Percentiles rank a stretch among this genome's conserved stretches.
These are phyloP conservation scores for Hericium erinaceus DNA, from an alignment of 768 basidiomycete species.

Conservation along the genomic window DNA sequence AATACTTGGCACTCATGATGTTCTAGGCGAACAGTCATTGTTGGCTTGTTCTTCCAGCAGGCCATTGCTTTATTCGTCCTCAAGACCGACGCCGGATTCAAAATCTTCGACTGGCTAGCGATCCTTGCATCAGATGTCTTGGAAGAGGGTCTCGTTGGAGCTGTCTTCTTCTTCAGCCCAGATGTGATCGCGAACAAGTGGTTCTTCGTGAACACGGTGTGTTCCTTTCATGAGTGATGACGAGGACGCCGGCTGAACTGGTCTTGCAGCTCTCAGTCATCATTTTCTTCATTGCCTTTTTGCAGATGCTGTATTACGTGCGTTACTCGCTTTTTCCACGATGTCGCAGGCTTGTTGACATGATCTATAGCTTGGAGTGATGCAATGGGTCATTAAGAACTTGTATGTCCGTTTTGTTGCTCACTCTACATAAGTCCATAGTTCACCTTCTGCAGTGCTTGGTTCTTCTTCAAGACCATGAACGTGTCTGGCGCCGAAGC, in stretches of 20 bases:
- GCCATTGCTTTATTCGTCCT: conserved; percentile 86
- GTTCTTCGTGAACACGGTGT: conserved; percentile 78
- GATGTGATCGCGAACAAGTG: conserved; percentile 58
- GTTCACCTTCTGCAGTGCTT: conserved; percentile 42
- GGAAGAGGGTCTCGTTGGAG: conserved; percentile 54
- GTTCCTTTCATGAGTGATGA: conserved; percentile 14
- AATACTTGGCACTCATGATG: too few species aligned
- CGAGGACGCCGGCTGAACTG: too few species aligned
- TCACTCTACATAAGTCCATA: too few species aligned
- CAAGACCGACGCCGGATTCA: conserved; percentile 74
- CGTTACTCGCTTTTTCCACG: background rate
- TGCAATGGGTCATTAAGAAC: conserved; percentile 88
- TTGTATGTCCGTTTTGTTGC: conserved; percentile 40
- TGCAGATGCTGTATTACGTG: conserved; percentile 83
- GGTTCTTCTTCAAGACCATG: conserved; percentile 90
- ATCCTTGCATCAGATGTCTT: conserved; percentile 76
- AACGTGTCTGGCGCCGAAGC: conserved; percentile 93
- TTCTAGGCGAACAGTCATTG: conserved; percentile 73
- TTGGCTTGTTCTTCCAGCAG: conserved; percentile 81
- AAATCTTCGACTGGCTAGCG: conserved; percentile 82
- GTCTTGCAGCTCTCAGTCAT: conserved; percentile 54
- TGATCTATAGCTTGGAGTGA: conserved; percentile 51
- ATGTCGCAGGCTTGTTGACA: background rate
- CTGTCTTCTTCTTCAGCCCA: conserved; percentile 74
- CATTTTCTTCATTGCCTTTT: conserved; percentile 91